Percentiles rank a stretch among this genome's conserved stretches.
Evolutionary conservation across 2,329 filamentous ascomycete species (phyloP).

Genomic region (Cadophora sp.): DNA sequence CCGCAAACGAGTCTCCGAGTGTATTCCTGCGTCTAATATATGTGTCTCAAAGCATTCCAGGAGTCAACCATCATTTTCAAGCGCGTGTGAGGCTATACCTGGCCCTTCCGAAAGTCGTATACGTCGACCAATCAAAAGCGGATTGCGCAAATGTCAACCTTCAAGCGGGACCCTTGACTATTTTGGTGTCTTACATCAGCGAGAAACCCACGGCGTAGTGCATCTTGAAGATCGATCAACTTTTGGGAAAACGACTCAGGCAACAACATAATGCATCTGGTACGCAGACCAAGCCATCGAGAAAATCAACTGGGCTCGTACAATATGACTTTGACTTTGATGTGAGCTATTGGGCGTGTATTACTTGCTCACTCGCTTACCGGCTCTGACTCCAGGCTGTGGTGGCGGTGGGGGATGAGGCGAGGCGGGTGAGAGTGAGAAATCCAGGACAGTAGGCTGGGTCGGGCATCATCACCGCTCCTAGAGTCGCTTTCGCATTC

Average conservation of each 20-base stretch:
- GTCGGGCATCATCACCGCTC: not conserved
- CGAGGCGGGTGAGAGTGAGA: constrained; percentile 7
- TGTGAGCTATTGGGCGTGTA: not conserved
- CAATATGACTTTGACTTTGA: not conserved
- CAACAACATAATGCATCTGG: not conserved
- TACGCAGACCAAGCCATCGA: not conserved
- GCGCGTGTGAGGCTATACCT: constrained; percentile 1
- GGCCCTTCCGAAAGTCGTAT: not conserved
- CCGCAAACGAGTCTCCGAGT: not conserved
- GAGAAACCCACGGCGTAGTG: not conserved
- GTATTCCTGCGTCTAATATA: not conserved
- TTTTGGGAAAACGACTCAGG: not conserved
- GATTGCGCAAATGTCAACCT: not conserved
- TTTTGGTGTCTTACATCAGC: constrained; percentile 10
- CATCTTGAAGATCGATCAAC: not conserved
- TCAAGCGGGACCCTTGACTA: not conserved
- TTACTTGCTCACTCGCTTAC: not conserved
- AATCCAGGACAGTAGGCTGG: not conserved
- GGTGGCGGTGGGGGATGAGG: not conserved
- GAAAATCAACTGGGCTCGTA: not conserved
- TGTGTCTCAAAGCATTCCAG: not conserved
- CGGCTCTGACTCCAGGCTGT: not conserved
- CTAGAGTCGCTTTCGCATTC: not conserved
- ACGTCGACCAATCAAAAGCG: not conserved
- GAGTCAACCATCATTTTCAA: not conserved